Base-by-base conservation (phyloP, 768 basidiomycete genomes). In the Boletus rubroflammeus region DNA sequence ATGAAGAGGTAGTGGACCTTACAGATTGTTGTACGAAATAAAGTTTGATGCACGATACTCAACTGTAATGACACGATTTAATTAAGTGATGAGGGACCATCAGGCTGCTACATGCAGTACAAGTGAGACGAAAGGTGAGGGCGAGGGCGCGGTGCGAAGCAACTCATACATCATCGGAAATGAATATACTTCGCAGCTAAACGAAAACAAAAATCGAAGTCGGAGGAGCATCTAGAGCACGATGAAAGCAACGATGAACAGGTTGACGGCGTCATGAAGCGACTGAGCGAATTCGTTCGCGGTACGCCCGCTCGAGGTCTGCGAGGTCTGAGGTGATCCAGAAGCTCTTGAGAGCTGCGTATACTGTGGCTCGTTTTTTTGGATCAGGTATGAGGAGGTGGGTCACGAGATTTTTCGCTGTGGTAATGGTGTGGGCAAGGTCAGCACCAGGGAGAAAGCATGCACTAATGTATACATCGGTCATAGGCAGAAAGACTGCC, bases 321-420 rank as follows among this genome's bases (percentile, higher is more conserved):
- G 77, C 68, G 28, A 81, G 64, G 62, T 92, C 89, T 34, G 72
- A 76, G 21, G 66, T 63, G 54, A 93, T 90, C 90, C 90, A 93
- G 28, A 62, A 57, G 67, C 80, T 82, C 55, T 77, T 66, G 46
- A 91, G 72, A 2, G 90, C 87, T 53, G 72, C 69, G 35, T 78
- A 66, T 28, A 89, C 81, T 0, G 87, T 90, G 17, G 82, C 82
- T 17, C 90, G 84, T 41, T 76, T 67, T 23, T 67, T 67, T 53
- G 78, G 76, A 59, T 88, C 75, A 46, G 81, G 78, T 50, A 82
- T 69, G 39, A 93, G 78, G 44, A 93, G 75, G n/a, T 78, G 71
- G 29, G 71, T 67, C 44, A 88, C 82, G 7, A 93, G 76, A 11
- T 65, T 66, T 60, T 76, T 78, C 14, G 89, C 90, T 66, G 44